Percentiles rank a stretch among this genome's conserved stretches.
Evolutionary conservation across 768 basidiomycete genomes (phyloP).

Genomic region (Suillus bovinus): DNA sequence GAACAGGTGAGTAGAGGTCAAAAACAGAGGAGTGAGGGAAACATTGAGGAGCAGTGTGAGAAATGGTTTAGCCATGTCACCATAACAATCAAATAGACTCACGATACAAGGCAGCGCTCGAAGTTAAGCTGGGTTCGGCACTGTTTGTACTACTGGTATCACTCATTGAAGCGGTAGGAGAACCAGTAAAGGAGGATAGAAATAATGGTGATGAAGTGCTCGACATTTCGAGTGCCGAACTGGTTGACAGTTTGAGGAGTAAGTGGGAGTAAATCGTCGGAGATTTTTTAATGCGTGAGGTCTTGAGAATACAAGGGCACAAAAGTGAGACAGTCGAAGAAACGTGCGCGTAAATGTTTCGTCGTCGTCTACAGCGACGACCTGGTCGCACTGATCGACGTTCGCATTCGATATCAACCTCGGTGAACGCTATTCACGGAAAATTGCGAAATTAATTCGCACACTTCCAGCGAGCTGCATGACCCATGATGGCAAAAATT

Average conservation of each 20-base stretch:
- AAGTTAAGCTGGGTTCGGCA: constrained; percentile 7
- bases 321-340: not conserved
- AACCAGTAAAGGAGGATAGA: not conserved
- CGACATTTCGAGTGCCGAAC: not conserved
- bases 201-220: not conserved
- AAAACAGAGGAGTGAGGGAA: constrained; percentile 12
- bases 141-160: not conserved
- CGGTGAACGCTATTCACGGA: not conserved
- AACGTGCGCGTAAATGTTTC: no score
- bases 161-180: not conserved
- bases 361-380: not conserved
- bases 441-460: constrained; percentile 4
- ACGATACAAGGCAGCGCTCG: constrained; percentile 31
- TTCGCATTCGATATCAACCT: not conserved
- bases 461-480: not conserved
- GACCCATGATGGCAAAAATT: no score
- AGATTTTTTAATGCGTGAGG: constrained; percentile 21
- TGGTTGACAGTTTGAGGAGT: constrained; percentile 13
- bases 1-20: not conserved
- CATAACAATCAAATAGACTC: constrained; percentile 15
- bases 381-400: not conserved
- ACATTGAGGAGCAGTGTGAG: constrained; percentile 19
- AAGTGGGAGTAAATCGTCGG: constrained; percentile 1
- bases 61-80: no score
- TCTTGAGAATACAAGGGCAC: not conserved